phyloP scores from a whole-genome alignment of 208 protist genomes.

The Dictyostelium gargantuum region DNA sequence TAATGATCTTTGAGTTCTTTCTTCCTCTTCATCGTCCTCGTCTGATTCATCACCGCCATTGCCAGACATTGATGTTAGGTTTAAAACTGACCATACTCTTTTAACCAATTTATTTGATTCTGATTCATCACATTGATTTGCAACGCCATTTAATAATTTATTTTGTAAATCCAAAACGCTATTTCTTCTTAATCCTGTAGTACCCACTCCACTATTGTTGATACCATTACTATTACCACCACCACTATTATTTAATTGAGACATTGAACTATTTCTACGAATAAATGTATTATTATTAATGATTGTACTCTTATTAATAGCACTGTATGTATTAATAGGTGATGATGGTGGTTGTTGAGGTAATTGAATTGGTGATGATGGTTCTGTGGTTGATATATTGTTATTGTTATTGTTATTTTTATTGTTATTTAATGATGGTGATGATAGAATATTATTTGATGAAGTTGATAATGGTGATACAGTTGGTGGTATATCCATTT shows the following conservation, averaged over 20 bases:
- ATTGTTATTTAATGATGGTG: background rate
- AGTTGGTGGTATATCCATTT: background rate
- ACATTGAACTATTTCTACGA: background rate
- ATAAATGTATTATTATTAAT: background rate
- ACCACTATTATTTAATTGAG: background rate
- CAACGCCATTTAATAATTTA: background rate
- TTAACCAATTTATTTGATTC: conserved; percentile 51
- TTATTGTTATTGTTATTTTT: background rate
- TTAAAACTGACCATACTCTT: conserved; percentile 56
- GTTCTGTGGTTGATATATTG: background rate
- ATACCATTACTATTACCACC: background rate
- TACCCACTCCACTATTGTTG: too few species aligned
- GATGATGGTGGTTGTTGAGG: background rate
- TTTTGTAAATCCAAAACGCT: background rate
- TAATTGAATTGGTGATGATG: background rate
- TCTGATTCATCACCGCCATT: background rate
- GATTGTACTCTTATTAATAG: background rate
- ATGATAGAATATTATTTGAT: background rate
- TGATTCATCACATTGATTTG: background rate
- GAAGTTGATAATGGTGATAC: background rate
- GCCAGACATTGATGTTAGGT: background rate
- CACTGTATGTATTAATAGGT: background rate
- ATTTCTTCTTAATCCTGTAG: background rate
- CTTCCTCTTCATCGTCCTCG: background rate
- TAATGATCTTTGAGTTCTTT: background rate